phyloP scores from a whole-genome alignment of 495 filamentous ascomycete genomes.

The Penicillium diatomitis region DNA sequence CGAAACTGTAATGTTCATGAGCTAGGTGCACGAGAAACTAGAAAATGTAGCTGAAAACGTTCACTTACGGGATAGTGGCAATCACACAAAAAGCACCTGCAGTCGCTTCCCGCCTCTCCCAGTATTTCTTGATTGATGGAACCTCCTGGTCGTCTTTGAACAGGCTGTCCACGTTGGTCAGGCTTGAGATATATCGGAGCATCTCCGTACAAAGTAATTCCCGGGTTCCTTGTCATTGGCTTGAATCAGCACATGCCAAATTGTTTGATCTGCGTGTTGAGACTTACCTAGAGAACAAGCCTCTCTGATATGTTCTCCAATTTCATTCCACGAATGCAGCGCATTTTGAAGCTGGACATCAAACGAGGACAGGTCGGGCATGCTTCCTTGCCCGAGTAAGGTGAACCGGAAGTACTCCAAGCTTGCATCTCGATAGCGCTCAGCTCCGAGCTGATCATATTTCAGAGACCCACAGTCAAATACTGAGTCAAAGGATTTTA shows the following conservation, averaged over 20 bases:
- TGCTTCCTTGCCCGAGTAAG: not conserved
- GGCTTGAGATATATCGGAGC: conserved; percentile 2
- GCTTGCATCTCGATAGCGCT: not conserved
- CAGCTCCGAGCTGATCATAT: not conserved
- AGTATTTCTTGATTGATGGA: conserved; percentile 1
- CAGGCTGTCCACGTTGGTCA: conserved; percentile 3
- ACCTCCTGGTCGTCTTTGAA: not conserved
- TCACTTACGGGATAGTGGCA: not conserved
- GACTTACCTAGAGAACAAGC: not conserved
- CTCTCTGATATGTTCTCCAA: not conserved
- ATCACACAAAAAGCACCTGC: not conserved
- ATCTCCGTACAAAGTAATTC: not conserved
- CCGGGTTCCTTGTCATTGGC: not conserved
- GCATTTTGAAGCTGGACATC: not conserved
- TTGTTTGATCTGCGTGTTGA: too few species aligned
- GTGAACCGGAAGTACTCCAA: not conserved
- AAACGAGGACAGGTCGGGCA: not conserved
- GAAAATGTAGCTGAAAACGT: not conserved
- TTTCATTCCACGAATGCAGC: not conserved
- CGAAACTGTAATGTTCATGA: not conserved
- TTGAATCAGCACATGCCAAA: too few species aligned
- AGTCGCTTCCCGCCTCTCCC: conserved; percentile 1
- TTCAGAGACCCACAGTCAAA: not conserved
- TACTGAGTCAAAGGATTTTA: not conserved
- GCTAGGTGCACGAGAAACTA: not conserved